These are phyloP conservation scores for Mycocentrospora acerina DNA, from an alignment of 2,329 filamentous ascomycete species.

Conservation along the genomic window DNA sequence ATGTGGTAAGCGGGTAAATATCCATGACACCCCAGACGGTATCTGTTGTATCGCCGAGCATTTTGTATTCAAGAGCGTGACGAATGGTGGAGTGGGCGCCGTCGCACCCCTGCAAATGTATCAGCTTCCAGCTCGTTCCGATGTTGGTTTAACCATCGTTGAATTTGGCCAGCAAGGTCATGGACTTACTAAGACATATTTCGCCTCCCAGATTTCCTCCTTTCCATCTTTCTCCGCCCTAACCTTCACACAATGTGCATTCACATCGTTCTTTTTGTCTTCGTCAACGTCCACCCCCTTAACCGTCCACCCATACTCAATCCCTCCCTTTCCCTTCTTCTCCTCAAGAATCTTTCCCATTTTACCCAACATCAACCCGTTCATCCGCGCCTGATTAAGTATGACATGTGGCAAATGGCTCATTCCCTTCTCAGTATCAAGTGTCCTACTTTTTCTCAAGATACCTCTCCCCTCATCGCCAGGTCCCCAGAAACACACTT, in stretches of 20 bases:
- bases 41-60: constrained; percentile 62
- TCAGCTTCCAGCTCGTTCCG: neutral
- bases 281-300: constrained; percentile 54
- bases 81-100: constrained; percentile 57
- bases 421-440: constrained; percentile 61
- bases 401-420: constrained; percentile 67
- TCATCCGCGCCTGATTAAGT: constrained; percentile 71
- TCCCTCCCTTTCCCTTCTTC: constrained; percentile 28
- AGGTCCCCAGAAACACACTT: constrained; percentile 55
- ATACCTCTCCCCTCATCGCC: constrained; percentile 44
- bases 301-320: constrained; percentile 60
- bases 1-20: constrained; percentile 51
- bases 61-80: constrained; percentile 54
- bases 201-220: constrained; percentile 37
- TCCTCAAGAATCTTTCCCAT: constrained; percentile 45
- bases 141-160: neutral
- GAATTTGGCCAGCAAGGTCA: neutral
- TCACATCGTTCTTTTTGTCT: constrained; percentile 30
- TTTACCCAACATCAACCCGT: constrained; percentile 58
- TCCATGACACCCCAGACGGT: constrained; percentile 61
- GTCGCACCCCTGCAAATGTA: constrained; percentile 47
- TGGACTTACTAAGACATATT: constrained; percentile 40
- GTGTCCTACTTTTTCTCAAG: constrained; percentile 43
- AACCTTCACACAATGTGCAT: constrained; percentile 36
- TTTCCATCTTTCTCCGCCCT: constrained; percentile 33